Conservation (phyloP, 1,139 yeast species). For the Geotrichum restrictum region DNA sequence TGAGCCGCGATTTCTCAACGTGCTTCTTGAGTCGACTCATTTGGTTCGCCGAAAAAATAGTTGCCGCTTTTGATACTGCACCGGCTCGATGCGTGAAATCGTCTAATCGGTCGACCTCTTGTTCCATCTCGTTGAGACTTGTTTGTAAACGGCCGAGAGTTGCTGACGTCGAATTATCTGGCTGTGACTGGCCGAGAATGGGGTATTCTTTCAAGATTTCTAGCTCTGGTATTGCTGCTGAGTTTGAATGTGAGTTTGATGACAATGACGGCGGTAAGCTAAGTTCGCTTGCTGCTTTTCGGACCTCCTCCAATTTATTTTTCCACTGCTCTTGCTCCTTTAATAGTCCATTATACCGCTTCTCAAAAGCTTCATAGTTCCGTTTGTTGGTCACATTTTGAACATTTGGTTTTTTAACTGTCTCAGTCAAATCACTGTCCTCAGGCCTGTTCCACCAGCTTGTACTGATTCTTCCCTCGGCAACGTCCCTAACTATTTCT, state of each 20-base stretch:
- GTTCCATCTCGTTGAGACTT: slow-evolving; percentile 9
- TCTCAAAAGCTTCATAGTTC: slow-evolving; percentile 47
- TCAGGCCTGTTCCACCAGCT: slow-evolving; percentile 59
- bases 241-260: not conserved
- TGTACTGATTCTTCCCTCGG: slow-evolving; percentile 55
- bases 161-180: not conserved
- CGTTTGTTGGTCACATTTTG: slow-evolving; percentile 50
- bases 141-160: slow-evolving; percentile 2
- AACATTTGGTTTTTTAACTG: slow-evolving; percentile 50
- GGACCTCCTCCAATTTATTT: slow-evolving; percentile 25
- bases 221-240: too few relatives aligned
- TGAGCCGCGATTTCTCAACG: not conserved
- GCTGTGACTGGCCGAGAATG: not conserved
- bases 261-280: not conserved
- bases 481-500: slow-evolving; percentile 56
- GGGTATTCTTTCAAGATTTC: slow-evolving; percentile 9
- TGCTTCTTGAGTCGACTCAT: slow-evolving; percentile 4
- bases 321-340: slow-evolving; percentile 53
- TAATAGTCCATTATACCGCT: slow-evolving; percentile 45
- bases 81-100: slow-evolving; percentile 15
- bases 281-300: slow-evolving; percentile 7
- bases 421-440: slow-evolving; percentile 27
- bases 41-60: slow-evolving; percentile 8
- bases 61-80: slow-evolving; percentile 10
- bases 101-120: slow-evolving; percentile 16